phyloP scores from a whole-genome alignment of 768 basidiomycete genomes.

The Tulasnella sp. region DNA sequence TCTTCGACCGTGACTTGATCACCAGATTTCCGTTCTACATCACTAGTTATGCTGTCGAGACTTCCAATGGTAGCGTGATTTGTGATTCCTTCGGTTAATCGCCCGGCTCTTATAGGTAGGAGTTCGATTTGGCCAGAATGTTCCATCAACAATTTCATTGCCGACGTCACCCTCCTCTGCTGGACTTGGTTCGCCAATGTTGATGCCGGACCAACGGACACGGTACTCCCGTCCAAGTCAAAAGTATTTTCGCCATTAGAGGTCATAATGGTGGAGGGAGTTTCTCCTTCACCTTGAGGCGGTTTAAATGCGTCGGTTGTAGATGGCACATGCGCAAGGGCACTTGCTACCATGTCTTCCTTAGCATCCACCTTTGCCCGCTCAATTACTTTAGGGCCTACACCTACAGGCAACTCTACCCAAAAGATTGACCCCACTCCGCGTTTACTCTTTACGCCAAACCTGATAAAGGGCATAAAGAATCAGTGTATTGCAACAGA shows the following conservation, averaged over 20 bases:
- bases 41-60: too few species aligned
- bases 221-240: neutral
- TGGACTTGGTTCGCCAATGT: too few species aligned
- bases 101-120: neutral
- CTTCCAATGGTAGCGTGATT: neutral
- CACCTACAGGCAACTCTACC: conserved; percentile 21
- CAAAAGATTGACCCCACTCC: conserved; percentile 22
- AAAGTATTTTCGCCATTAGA: neutral
- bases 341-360: conserved; percentile 3
- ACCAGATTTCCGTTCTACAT: neutral
- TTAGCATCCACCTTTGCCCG: neutral
- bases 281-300: conserved; percentile 6
- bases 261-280: neutral
- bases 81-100: neutral
- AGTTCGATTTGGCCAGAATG: conserved; percentile 11
- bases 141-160: conserved; percentile 12
- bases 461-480: neutral
- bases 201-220: neutral
- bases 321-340: neutral
- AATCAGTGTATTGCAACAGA: too few species aligned
- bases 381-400: conserved; percentile 17
- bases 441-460: conserved; percentile 27
- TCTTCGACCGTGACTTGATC: too few species aligned
- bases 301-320: neutral
- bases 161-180: too few species aligned